A percentile compares a stretch with the other conserved stretches of the same genome.
Evolutionary conservation across 441 rosid species (phyloP).

Genomic region (Populus tomentosa): DNA sequence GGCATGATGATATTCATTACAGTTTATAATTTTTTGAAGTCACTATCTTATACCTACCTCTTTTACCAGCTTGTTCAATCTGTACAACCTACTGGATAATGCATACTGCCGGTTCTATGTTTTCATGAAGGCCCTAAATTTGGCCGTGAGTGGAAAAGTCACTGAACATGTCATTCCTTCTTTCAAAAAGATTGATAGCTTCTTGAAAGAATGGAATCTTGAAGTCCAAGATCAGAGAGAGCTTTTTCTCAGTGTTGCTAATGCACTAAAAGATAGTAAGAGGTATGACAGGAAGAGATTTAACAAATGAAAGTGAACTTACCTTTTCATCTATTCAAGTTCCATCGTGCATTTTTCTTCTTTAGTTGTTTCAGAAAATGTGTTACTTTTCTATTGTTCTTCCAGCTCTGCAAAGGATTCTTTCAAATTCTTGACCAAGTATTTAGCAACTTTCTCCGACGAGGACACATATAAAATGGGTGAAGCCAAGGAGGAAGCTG

Average conservation of each 20-base stretch:
- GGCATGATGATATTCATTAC: not conserved
- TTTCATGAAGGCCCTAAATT: conserved; percentile 67
- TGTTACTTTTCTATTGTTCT: conserved; percentile 15
- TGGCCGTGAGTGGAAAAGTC: conserved; percentile 82
- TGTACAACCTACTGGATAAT: conserved; percentile 77
- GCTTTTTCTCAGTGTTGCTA: conserved; percentile 73
- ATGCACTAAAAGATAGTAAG: conserved; percentile 70
- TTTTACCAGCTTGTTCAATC: conserved; percentile 83
- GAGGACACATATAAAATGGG: conserved; percentile 58
- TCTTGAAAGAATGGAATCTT: conserved; percentile 96
- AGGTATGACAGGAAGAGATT: conserved; percentile 36
- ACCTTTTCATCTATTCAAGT: not conserved
- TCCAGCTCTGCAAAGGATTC: conserved; percentile 73
- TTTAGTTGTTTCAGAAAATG: not conserved
- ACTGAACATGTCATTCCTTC: conserved; percentile 68
- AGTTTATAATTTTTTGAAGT: not conserved
- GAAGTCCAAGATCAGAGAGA: conserved; percentile 73
- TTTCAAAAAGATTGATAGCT: conserved; percentile 67
- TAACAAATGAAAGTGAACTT: not conserved
- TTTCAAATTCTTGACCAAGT: conserved; percentile 75
- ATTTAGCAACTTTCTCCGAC: conserved; percentile 77
- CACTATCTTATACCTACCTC: conserved; percentile 21
- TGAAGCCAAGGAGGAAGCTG: conserved; percentile 96
- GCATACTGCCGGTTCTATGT: conserved; percentile 71
- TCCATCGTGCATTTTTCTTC: not conserved